A percentile compares a stretch with the other conserved stretches of the same genome.
Conservation (phyloP, 208 protist genomes). For the Jaenimonas drosophilae region DNA sequence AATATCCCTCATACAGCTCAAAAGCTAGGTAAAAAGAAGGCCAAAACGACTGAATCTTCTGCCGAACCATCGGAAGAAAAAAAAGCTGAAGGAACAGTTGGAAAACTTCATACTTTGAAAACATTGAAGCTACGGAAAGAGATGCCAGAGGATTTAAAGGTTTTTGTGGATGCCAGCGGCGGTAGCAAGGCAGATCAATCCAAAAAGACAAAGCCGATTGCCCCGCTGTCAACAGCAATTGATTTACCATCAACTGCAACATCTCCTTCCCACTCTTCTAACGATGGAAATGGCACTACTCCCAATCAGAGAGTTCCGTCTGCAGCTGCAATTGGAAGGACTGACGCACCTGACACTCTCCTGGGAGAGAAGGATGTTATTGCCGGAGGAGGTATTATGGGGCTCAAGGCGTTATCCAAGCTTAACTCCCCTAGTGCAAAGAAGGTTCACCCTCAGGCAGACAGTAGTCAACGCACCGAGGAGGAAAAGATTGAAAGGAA, state of each 20-base stretch:
- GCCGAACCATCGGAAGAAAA: neutral
- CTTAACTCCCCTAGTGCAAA: neutral
- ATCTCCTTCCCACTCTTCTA: too few species aligned
- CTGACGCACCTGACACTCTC: too few species aligned
- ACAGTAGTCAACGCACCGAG: too few species aligned
- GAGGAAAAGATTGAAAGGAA: slow-evolving; percentile 27
- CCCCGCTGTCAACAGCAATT: too few species aligned
- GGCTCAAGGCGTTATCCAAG: slow-evolving; percentile 1
- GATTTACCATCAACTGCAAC: too few species aligned
- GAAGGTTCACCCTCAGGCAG: too few species aligned
- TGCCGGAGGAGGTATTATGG: neutral
- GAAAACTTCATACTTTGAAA: slow-evolving; percentile 3
- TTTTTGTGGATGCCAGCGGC: neutral
- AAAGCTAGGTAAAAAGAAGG: slow-evolving; percentile 9
- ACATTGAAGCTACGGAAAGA: slow-evolving; percentile 16
- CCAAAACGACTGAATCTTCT: slow-evolving; percentile 5
- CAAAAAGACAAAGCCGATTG: too few species aligned
- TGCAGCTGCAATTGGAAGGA: too few species aligned
- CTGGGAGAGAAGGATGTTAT: neutral
- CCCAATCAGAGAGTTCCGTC: too few species aligned
- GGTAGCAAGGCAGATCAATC: too few species aligned
- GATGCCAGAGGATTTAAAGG: slow-evolving; percentile 9
- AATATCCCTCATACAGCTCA: neutral
- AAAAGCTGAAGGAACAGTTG: neutral
- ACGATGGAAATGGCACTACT: too few species aligned